Conservation (phyloP, 805 yeast genomes). For the Diddensiella caesifluorescens region DNA sequence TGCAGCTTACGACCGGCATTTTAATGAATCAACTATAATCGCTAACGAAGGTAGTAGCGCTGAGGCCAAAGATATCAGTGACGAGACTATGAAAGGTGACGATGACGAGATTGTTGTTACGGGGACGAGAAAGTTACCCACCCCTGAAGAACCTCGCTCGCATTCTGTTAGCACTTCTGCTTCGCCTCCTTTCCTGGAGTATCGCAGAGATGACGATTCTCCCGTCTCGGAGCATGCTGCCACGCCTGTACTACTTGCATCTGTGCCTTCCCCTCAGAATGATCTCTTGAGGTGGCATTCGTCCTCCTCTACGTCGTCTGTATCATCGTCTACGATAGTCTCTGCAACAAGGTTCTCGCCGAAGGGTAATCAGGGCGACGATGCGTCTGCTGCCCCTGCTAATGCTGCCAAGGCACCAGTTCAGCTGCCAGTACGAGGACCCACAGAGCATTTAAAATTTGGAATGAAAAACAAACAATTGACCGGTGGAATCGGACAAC, state of each 20-base stretch:
- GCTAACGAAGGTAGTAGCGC: neutral
- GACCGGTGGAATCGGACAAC: neutral
- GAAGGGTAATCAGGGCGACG: neutral
- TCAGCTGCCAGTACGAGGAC: neutral
- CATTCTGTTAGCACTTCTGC: slow-evolving; percentile 2
- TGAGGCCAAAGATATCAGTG: slow-evolving; percentile 5
- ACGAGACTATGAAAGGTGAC: slow-evolving; percentile 1
- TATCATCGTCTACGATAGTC: slow-evolving; percentile 4
- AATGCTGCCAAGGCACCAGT: neutral
- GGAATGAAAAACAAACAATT: neutral
- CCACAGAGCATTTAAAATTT: slow-evolving; percentile 2
- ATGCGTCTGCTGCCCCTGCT: neutral
- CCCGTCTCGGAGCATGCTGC: slow-evolving; percentile 15
- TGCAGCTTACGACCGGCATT: neutral
- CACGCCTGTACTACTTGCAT: slow-evolving; percentile 10
- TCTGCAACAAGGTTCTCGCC: neutral
- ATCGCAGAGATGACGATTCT: slow-evolving; percentile 14
- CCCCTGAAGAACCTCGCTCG: neutral
- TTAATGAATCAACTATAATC: neutral
- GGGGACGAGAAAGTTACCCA: neutral
- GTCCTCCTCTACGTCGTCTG: slow-evolving; percentile 10
- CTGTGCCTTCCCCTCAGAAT: neutral
- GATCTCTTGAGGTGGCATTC: slow-evolving; percentile 5
- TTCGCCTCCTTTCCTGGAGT: slow-evolving; percentile 15
- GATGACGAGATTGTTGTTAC: neutral